Evolutionary conservation across 2,329 filamentous ascomycete species (phyloP), one percentile per base, ranked within the genome.

Genomic region (Cercospora beticola): DNA sequence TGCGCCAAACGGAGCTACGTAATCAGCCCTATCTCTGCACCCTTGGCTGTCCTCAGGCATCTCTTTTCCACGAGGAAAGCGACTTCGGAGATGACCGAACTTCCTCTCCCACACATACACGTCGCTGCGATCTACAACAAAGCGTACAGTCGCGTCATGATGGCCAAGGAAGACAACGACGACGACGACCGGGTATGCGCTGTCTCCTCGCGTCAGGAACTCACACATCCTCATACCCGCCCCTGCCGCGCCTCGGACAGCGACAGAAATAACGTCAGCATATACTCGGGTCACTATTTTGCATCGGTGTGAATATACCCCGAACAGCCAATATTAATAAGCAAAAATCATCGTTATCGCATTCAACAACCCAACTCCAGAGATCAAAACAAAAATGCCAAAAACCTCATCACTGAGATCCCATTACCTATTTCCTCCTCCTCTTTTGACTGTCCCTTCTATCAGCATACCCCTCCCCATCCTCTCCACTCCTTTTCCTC

Each of bases 161-260:
- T 18, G 7, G 60, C 60, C 31, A 18, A 62, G 60, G 1, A 46
- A 5, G 36, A 61, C 58, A 28, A 16, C 56, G 16, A 31, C 18
- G 40, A 16, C 56, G 16, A 31, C 18, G 40, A 40, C 43, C 40
- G 49, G n/a, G 28, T 8, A 64, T 58, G 28, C 56, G 28, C 4
- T 64, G 12, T 56, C 46, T 54, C n/a, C 46, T 36, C n/a, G 30
- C 46, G 18, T 9, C 62, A 21, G 28, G 23, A 54, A 40, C 21
- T 16, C 21, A 49, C 43, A 49, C 43, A 49, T n/a, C 43, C 43
- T 49, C 49, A 16, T 6, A 18, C 6, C 60, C 23, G 36, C 23
- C 60, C 61, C 28, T 56, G 61, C 33, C 21, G 23, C 30, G 18
- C 30, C 23, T 58, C 62, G 62, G 62, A 64, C 46, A 64, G 49